Base-by-base conservation (phyloP, 805 yeast species). In the Candida peoriensis region DNA sequence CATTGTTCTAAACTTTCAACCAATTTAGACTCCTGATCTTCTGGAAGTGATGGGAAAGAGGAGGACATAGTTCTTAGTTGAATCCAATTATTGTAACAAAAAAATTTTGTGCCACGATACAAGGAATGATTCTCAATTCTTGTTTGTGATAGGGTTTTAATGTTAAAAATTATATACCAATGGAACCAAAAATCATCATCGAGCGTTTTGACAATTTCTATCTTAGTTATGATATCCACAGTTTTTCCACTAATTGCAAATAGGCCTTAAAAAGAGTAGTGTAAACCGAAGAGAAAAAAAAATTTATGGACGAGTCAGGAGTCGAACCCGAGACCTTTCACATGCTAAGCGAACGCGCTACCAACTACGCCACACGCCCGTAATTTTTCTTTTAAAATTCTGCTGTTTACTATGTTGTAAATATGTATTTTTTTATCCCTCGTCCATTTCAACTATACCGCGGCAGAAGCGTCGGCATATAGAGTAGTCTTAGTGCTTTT, bases 361-460 rank as follows among this genome's bases (percentile, higher is more conserved):
- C 82, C 81, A 74, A 76, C 82, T 76, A 72, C 82, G 81, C 81
- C 82, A 76, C 80, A 76, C 77, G 81, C 82, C 81, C 81, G 13
- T n/a, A 16, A 10, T 16, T 24, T 5, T n/a, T n/a, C n/a, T n/a
- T n/a, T n/a, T n/a, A n/a, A n/a, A n/a, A n/a, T n/a, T n/a, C n/a
- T n/a, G n/a, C n/a, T n/a, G n/a, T n/a, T n/a, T n/a, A n/a, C n/a
- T n/a, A n/a, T n/a, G n/a, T n/a, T n/a, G n/a, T n/a, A n/a, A n/a
- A n/a, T n/a, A n/a, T n/a, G n/a, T n/a, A n/a, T n/a, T n/a, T n/a
- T n/a, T n/a, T n/a, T n/a, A n/a, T n/a, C n/a, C n/a, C n/a, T n/a
- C n/a, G n/a, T n/a, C n/a, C n/a, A n/a, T n/a, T n/a, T n/a, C n/a
- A n/a, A n/a, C n/a, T n/a, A n/a, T n/a, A n/a, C n/a, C n/a, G n/a